Base-by-base conservation (phyloP, 2,329 filamentous ascomycete species). In the Coleophoma crateriformis region DNA sequence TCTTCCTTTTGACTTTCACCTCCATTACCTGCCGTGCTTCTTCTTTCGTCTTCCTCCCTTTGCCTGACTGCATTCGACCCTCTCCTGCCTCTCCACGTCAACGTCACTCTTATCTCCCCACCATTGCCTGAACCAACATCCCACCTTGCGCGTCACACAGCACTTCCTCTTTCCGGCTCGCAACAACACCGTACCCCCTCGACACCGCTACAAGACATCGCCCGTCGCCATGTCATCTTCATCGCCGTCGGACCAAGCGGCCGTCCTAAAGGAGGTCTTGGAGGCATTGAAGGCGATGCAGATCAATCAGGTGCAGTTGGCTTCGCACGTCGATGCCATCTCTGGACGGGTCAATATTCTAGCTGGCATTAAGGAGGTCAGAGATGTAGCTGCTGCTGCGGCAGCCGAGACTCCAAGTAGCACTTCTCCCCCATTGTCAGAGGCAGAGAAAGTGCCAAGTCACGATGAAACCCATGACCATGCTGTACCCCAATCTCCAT, bases 291-390 rank as follows among this genome's bases (percentile, higher is more conserved):
- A 74, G 58, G 69, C 70, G n/a, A 65, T 85, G 51, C 74, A 81
- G 53, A 63, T 71, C 55, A 80, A 81, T 50, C 78, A 84, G 59
- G 66, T 70, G 40, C 68, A 75, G 37, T 72, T 85, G 41, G 70
- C 77, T 35, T 72, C 77, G 41, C 72, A 74, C 45, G 74, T 84
- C 39, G 79, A 84, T 64, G 72, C 73, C 40, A 81, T 84, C 65
- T 77, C 80, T 57, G 79, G 78, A 46, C 74, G 79, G 49, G 76
- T 85, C 51, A 83, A 84, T 61, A 75, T 79, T 43, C 68, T 83
- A 33, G 74, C 78, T 27, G 76, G 77, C 43, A 73, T 83, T 58
- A 81, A 81, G 64, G 72, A 78, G 56, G 67, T 80, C 33, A 70
- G 74, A 53, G 76, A 80, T 54, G 72, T 71, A 47, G 74, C 76